These are phyloP conservation scores for Porpolomopsis calyptriformis DNA, from an alignment of 768 basidiomycete species.

Conservation along the genomic window DNA sequence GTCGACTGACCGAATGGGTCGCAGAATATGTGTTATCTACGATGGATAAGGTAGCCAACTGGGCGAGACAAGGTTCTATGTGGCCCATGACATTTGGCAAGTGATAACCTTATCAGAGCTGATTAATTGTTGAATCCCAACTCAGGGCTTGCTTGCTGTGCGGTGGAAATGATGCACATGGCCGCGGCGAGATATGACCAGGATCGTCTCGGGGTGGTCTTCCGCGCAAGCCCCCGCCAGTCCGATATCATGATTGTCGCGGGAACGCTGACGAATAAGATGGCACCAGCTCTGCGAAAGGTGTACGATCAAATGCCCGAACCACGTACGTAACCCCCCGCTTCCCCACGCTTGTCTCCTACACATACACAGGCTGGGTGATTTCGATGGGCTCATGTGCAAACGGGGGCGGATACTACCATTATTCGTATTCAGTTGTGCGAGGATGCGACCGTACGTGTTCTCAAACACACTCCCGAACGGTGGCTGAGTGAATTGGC, in stretches of 20 bases:
- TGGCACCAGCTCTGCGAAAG: slow-evolving; percentile 96
- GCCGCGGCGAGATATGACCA: slow-evolving; percentile 98
- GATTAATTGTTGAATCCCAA: slow-evolving; percentile 6
- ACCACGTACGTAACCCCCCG: slow-evolving; percentile 42
- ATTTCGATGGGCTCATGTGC: slow-evolving; percentile 99
- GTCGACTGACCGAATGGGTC: not conserved
- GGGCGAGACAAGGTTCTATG: slow-evolving; percentile 96
- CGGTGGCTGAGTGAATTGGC: slow-evolving; percentile 5
- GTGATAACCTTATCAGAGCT: slow-evolving; percentile 7
- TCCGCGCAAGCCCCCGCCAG: slow-evolving; percentile 97
- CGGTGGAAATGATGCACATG: slow-evolving; percentile 99
- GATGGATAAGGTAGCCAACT: slow-evolving; percentile 92
- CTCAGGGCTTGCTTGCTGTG: slow-evolving; percentile 91
- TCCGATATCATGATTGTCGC: slow-evolving; percentile 99
- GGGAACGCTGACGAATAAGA: slow-evolving; percentile 98
- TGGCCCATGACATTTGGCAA: slow-evolving; percentile 97
- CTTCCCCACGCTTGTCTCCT: not conserved
- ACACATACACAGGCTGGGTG: slow-evolving; percentile 67
- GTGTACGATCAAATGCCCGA: slow-evolving; percentile 99
- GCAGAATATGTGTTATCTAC: slow-evolving; percentile 94
- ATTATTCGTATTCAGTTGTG: slow-evolving; percentile 98
- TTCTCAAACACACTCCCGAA: not conserved
- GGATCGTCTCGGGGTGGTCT: slow-evolving; percentile 92
- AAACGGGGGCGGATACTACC: slow-evolving; percentile 95
- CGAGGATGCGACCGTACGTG: slow-evolving; percentile 89